These are phyloP conservation scores for Scutellospora calospora DNA, from an alignment of 371 early-diverging fungal species.

Conservation along the genomic window DNA sequence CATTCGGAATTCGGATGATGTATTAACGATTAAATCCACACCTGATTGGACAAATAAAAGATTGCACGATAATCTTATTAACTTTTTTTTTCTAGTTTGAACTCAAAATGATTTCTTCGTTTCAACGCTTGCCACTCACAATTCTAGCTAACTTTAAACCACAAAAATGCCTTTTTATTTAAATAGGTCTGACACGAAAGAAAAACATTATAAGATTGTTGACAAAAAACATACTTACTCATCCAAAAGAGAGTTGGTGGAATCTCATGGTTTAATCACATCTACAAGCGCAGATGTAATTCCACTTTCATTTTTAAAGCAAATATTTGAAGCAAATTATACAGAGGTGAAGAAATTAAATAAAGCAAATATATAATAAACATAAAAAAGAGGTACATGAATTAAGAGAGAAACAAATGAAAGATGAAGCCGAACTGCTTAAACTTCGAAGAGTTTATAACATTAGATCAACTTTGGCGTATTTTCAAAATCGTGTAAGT, in stretches of 20 bases:
- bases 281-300: neutral
- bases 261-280: neutral
- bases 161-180: neutral
- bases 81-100: no score
- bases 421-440: neutral
- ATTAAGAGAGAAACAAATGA: neutral
- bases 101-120: constrained; percentile 3
- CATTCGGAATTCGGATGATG: no score
- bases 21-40: no score
- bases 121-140: neutral
- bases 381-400: neutral
- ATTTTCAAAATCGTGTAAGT: neutral
- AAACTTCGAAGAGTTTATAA: neutral
- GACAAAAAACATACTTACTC: neutral
- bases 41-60: no score
- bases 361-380: neutral
- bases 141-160: constrained; percentile 20
- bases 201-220: neutral
- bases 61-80: neutral
- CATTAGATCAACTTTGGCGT: neutral
- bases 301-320: neutral
- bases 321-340: neutral
- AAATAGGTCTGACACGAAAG: neutral
- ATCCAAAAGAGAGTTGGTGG: neutral
- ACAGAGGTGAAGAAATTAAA: neutral